Base-by-base conservation (phyloP, 2,329 filamentous ascomycete species). In the Colletotrichum sp. region DNA sequence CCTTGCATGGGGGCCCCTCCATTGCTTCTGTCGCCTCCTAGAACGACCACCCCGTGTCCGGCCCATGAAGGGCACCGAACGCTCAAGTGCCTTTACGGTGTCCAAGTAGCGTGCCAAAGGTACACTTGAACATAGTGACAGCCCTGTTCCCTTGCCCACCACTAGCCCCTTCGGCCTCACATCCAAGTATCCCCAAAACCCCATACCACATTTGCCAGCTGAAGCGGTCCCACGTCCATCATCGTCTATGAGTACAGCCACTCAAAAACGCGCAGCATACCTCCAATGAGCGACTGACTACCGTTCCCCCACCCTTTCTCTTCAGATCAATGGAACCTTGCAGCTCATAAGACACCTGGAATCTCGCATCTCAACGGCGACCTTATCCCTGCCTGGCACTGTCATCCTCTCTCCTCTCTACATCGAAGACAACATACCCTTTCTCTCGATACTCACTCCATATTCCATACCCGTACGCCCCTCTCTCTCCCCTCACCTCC, bases 291-390 rank as follows among this genome's bases (percentile, higher is more conserved):
- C 49, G 36, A 70, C 60, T 71, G 75, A 63, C 66, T 77, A 26
- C 39, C 44, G 10, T 66, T 21, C 49, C 73, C 76, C 76, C 73
- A 73, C 76, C 76, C 66, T 60, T 72, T 55, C 76, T 77, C 73
- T 77, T 63, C 57, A 73, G 62, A 77, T 77, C 69, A 77, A 68
- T 70, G 65, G 59, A 77, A 64, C 74, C 77, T 77, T 78, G 77
- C 70, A 77, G 75, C 59, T 71, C 70, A 74, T 71, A 78, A 77
- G 77, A 77, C 71, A 74, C 63, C 63, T 78, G 77, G 75, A 78
- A 77, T 76, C 72, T 76, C 72, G 76, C 76, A 78, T 76, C 76
- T 69, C 72, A 78, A 78, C 77, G 69, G 72, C 59, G 64, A 8
- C 64, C 44, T 21, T 74, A 76, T 78, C 77, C 77, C 69, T 78